Evolutionary conservation across 2,329 filamentous ascomycete species (phyloP), one percentile per base, ranked within the genome.

Genomic region (Alternaria brassicae): DNA sequence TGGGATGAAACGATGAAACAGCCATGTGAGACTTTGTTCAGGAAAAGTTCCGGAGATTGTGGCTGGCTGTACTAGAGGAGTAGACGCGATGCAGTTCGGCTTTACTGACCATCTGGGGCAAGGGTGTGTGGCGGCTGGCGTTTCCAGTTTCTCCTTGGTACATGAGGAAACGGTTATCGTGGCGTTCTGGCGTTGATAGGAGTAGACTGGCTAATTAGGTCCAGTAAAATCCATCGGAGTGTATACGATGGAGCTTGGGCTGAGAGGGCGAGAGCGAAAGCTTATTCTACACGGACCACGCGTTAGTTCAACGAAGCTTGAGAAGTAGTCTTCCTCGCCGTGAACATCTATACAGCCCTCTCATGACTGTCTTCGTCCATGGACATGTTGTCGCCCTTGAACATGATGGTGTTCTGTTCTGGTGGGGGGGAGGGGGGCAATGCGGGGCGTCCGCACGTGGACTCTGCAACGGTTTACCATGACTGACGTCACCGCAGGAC

Each of bases 371-470:
- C 28, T 17, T 25, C 12, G 42, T 27, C 37, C 30, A n/a, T n/a
- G n/a, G n/a, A n/a, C n/a, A n/a, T n/a, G n/a, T n/a, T n/a, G n/a
- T n/a, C n/a, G n/a, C n/a, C n/a, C n/a, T n/a, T n/a, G n/a, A 21
- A 30, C 13, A 47, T 45, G 19, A 17, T 36, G 44, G 21, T 34
- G 30, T n/a, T 39, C 39, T 39, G 32, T 45, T 34, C 42, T 44
- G 25, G 53, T 52, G 45, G 53, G 53, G 32, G 17, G 34, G 19
- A 34, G 48, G 45, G 53, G 53, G 32, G 17, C 39, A 19, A 34
- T 56, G 57, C 53, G 53, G 57, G 56, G 56, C 52, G 41, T 40
- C 37, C 42, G 25, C 40, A 47, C 47, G 57, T 56, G 57, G 45
- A n/a, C 32, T 27, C 6, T 34, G 39, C 34, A 47, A 49, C 52